phyloP scores from a whole-genome alignment of 371 early-diverging fungal genomes.

The Mucor saturninus region DNA sequence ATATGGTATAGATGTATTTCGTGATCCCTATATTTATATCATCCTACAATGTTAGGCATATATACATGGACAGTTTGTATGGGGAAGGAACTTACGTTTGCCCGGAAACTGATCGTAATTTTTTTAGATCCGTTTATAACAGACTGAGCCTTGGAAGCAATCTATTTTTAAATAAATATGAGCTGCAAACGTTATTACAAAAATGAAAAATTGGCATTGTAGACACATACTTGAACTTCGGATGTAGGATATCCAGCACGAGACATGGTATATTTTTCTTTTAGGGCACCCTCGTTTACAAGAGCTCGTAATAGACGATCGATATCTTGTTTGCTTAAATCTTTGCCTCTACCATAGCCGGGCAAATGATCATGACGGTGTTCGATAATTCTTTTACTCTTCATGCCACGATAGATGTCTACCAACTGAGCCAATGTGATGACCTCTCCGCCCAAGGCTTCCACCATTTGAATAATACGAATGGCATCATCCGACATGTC shows the following conservation, averaged over 20 bases:
- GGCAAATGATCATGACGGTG: slow-evolving; percentile 53
- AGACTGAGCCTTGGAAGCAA: background rate
- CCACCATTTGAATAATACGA: slow-evolving; percentile 55
- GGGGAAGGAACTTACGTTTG: background rate
- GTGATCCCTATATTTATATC: background rate
- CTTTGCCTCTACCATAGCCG: slow-evolving; percentile 70
- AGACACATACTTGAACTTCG: slow-evolving; percentile 23
- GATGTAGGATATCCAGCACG: slow-evolving; percentile 29
- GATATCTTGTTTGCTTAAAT: slow-evolving; percentile 5
- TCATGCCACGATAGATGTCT: slow-evolving; percentile 84
- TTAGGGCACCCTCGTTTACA: slow-evolving; percentile 15
- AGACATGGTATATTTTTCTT: background rate
- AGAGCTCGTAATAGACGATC: slow-evolving; percentile 20
- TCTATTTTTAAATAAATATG: background rate
- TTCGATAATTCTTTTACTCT: slow-evolving; percentile 57
- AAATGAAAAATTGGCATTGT: too few relatives aligned
- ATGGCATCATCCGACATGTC: slow-evolving; percentile 69
- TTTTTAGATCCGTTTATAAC: slow-evolving; percentile 6
- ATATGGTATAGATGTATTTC: background rate
- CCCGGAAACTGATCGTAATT: background rate
- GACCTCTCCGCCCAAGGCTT: slow-evolving; percentile 45
- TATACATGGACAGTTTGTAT: background rate
- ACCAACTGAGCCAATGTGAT: slow-evolving; percentile 78
- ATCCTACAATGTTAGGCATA: background rate
- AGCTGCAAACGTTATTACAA: too few relatives aligned